Evolutionary conservation across 78 protist genomes (phyloP).

Genomic region (Dictyostelium firmibasis): DNA sequence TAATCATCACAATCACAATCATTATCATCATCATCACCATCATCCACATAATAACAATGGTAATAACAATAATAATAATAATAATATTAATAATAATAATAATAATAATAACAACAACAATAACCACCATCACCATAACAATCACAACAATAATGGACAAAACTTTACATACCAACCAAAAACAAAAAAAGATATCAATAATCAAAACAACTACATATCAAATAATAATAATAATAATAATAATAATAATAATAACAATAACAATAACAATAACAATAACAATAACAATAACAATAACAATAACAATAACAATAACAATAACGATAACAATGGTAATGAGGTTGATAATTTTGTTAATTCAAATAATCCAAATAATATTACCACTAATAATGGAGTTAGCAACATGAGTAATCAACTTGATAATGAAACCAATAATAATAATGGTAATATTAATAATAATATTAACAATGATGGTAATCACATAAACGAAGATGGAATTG

Average conservation of each 20-base stretch:
- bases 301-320: background rate
- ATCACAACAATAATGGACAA: background rate
- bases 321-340: background rate
- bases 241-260: background rate
- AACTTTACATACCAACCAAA: constrained; percentile 11
- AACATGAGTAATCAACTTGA: too few relatives aligned
- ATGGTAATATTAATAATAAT: background rate
- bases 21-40: background rate
- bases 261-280: background rate
- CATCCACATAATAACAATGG: background rate
- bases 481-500: background rate
- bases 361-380: background rate
- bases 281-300: background rate
- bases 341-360: too few relatives aligned
- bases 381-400: background rate
- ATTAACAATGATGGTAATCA: background rate
- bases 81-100: background rate
- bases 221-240: background rate
- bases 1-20: background rate
- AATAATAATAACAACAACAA: too few relatives aligned
- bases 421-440: too few relatives aligned
- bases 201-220: background rate
- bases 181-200: background rate
- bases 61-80: background rate
- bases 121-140: too few relatives aligned